Evolutionary conservation across 1,284 basidiomycete species (phyloP).

Genomic region (Cutaneotrichosporon sp.): DNA sequence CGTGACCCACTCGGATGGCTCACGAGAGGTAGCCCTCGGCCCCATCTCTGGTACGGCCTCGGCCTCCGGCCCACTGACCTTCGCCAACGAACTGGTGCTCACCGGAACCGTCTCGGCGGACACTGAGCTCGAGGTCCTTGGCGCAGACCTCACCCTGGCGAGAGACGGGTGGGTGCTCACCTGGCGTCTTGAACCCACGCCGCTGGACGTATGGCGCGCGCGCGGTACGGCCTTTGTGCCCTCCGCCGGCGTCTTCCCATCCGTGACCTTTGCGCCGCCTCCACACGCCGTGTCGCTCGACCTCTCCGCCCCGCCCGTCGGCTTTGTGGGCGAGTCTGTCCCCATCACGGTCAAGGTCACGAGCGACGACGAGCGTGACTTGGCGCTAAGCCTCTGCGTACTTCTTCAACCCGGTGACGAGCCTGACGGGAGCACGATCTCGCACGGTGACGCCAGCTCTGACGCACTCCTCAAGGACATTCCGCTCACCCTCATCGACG

Average conservation of each 20-base stretch:
- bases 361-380: constrained; percentile 64
- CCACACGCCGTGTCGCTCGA: constrained; percentile 62
- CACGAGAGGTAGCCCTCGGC: constrained; percentile 16
- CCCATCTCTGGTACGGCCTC: background rate
- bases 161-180: constrained; percentile 42
- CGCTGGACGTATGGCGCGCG: constrained; percentile 27
- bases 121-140: constrained; percentile 31
- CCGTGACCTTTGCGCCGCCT: constrained; percentile 62
- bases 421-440: constrained; percentile 55
- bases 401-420: constrained; percentile 78
- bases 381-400: constrained; percentile 69
- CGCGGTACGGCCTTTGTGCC: constrained; percentile 25
- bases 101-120: constrained; percentile 23
- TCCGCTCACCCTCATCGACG: constrained; percentile 27
- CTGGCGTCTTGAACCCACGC: constrained; percentile 26
- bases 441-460: constrained; percentile 23
- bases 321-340: constrained; percentile 74
- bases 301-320: constrained; percentile 63
- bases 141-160: constrained; percentile 30
- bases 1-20: constrained; percentile 16
- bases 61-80: constrained; percentile 27
- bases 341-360: constrained; percentile 61
- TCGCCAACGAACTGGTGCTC: constrained; percentile 27
- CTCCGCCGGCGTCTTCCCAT: constrained; percentile 9
- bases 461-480: constrained; percentile 31